Evolutionary conservation across 495 filamentous ascomycete species (phyloP).

Genomic region (Durotheca rogersii): DNA sequence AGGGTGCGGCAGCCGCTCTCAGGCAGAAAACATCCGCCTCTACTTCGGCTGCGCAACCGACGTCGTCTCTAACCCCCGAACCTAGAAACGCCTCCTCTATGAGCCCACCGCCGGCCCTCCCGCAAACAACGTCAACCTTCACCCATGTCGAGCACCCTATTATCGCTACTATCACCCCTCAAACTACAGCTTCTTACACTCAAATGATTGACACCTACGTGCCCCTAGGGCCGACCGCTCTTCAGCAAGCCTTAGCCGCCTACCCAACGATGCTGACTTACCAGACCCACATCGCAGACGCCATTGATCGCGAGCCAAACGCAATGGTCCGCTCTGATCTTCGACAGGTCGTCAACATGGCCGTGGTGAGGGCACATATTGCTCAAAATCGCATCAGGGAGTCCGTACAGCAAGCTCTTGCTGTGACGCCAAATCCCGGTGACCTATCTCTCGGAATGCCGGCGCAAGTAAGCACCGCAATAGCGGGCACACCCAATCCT

Average conservation of each 20-base stretch:
- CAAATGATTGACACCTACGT: slow-evolving; percentile 48
- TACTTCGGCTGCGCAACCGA: slow-evolving; percentile 13
- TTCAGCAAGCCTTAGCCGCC: slow-evolving; percentile 45
- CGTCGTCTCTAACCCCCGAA: slow-evolving; percentile 9
- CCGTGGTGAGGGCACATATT: slow-evolving; percentile 46
- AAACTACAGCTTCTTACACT: slow-evolving; percentile 34
- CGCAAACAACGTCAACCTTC: slow-evolving; percentile 21
- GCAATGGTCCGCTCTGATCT: slow-evolving; percentile 43
- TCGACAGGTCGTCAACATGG: slow-evolving; percentile 42
- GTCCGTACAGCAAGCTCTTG: slow-evolving; percentile 34
- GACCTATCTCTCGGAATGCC: too few species aligned
- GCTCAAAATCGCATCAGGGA: slow-evolving; percentile 41
- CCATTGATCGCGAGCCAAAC: slow-evolving; percentile 46
- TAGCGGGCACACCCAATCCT: slow-evolving; percentile 4
- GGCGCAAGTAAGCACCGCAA: not conserved
- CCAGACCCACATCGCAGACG: slow-evolving; percentile 41
- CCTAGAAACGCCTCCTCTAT: slow-evolving; percentile 11
- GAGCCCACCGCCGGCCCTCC: slow-evolving; percentile 19
- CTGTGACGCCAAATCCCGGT: slow-evolving; percentile 18
- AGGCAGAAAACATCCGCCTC: slow-evolving; percentile 12
- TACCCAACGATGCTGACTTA: slow-evolving; percentile 48
- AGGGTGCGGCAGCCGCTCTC: slow-evolving; percentile 48
- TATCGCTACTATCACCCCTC: slow-evolving; percentile 37
- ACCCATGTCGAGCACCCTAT: slow-evolving; percentile 38
- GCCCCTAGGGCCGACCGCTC: slow-evolving; percentile 42